Evolutionary conservation across 2,329 filamentous ascomycete species (phyloP).

Genomic region (Cladosporium sp.): DNA sequence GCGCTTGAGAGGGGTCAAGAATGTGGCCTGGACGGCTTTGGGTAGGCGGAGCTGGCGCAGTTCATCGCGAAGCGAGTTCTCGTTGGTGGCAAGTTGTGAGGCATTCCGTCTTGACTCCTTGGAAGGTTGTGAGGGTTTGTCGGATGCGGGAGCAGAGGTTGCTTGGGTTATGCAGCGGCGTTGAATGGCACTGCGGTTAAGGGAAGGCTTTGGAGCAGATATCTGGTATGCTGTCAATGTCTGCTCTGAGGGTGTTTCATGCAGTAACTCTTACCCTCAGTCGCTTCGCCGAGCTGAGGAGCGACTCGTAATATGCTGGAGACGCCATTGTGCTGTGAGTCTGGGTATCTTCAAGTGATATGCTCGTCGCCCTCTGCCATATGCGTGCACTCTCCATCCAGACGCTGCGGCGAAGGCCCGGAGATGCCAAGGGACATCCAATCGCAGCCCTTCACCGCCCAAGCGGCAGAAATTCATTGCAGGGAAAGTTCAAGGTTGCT

Average conservation of each 20-base stretch:
- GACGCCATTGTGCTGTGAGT: constrained; percentile 43
- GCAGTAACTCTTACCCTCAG: constrained; percentile 39
- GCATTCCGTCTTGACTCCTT: constrained; percentile 8
- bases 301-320: constrained; percentile 47
- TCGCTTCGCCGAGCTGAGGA: constrained; percentile 47
- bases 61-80: constrained; percentile 28
- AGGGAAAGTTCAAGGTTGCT: constrained; percentile 6
- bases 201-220: constrained; percentile 26
- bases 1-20: constrained; percentile 80
- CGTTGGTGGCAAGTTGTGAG: constrained; percentile 18
- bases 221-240: constrained; percentile 28
- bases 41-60: constrained; percentile 62
- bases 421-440: constrained; percentile 11
- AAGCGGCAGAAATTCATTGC: constrained; percentile 18
- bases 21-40: constrained; percentile 79
- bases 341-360: not conserved
- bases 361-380: constrained; percentile 3
- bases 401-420: constrained; percentile 11
- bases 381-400: not conserved
- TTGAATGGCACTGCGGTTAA: constrained; percentile 26
- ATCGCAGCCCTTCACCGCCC: constrained; percentile 9
- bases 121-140: not conserved
- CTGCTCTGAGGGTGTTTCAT: not conserved
- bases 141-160: constrained; percentile 11
- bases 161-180: constrained; percentile 22